Evolutionary conservation across 768 basidiomycete species (phyloP).

Genomic region (Leccinum imitatum): DNA sequence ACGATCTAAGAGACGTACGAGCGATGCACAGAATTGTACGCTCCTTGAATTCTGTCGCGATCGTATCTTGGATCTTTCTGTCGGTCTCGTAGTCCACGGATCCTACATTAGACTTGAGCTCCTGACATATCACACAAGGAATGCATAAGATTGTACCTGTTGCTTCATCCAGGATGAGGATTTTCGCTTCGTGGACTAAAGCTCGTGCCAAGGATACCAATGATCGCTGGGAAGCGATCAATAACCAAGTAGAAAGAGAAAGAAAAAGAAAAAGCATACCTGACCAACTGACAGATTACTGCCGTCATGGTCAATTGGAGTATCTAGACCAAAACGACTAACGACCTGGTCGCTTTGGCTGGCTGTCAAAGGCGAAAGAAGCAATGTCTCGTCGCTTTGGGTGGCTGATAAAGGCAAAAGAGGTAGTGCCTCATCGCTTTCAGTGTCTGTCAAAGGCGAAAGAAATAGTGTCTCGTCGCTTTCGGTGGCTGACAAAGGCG

Average conservation of each 20-base stretch:
- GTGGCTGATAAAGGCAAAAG: constrained; percentile 33
- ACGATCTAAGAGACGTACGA: constrained; percentile 46
- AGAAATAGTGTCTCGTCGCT: constrained; percentile 28
- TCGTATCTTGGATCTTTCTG: constrained; percentile 87
- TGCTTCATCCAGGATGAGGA: constrained; percentile 89
- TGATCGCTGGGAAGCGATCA: constrained; percentile 60
- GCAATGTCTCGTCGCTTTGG: constrained; percentile 25
- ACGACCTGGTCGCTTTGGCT: constrained; percentile 39
- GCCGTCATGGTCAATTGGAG: constrained; percentile 83
- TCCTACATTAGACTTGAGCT: constrained; percentile 35
- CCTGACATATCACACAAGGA: neutral
- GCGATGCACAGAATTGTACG: constrained; percentile 87
- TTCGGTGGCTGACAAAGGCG: constrained; percentile 34
- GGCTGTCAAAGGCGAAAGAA: constrained; percentile 30
- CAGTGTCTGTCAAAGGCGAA: constrained; percentile 33
- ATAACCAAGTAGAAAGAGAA: neutral
- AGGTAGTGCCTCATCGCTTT: constrained; percentile 36
- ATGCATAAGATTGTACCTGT: constrained; percentile 47
- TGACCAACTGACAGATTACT: constrained; percentile 74
- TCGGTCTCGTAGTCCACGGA: constrained; percentile 91
- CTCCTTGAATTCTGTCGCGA: constrained; percentile 78
- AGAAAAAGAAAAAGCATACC: constrained; percentile 1
- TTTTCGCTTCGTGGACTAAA: constrained; percentile 79
- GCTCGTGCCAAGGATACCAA: constrained; percentile 88
- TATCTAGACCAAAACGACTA: constrained; percentile 78